Evolutionary conservation across 1,139 yeast genomes (phyloP), one percentile per base, ranked within the genome.

Genomic region (Martiniozyma asiatica): DNA sequence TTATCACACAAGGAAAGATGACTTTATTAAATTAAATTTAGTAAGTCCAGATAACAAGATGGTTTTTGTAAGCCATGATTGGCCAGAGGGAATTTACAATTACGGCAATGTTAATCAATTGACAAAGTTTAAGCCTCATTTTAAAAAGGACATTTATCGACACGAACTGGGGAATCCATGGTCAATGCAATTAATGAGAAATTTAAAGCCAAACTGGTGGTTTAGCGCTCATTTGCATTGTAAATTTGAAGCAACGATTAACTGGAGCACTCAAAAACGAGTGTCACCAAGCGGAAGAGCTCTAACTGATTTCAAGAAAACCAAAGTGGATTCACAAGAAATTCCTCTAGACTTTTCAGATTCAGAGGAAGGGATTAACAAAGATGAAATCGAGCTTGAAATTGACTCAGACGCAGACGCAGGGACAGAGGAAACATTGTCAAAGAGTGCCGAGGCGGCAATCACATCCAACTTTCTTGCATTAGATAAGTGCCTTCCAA

Each of bases 171-270:
- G 99, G 0, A 79, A 80, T 19, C 85, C 92, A 0, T 62, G 80
- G n/a, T 71, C 73, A 26, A 62, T 67, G 59, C 55, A 59, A 14
- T 50, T 87, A 20, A 51, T 89, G 36, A 48, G 61, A 24, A 44
- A 50, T 10, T 43, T 85, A 35, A 61, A 58, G 44, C 97, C 98
- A 0, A 41, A 53, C 14, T 63, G 68, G 50, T 89, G 97, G 98
- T 70, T 81, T 38, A 71, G 93, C 40, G 93, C 93, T 3, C 99
- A 89, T 59, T 54, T 89, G 36, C 99, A 89, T 54, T 87, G 78
- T 2, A 59, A 60, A 33, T 89, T 71, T 47, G 62, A 59, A 10
- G 96, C 96, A 0, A 33, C 34, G 1, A 59, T 67, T 4, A 37
- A 47, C 2, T 74, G 48, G 50, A 28, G 35, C 12, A 30, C 36